Conservation (phyloP, 345 rosid genomes). For the Acer negundo region DNA sequence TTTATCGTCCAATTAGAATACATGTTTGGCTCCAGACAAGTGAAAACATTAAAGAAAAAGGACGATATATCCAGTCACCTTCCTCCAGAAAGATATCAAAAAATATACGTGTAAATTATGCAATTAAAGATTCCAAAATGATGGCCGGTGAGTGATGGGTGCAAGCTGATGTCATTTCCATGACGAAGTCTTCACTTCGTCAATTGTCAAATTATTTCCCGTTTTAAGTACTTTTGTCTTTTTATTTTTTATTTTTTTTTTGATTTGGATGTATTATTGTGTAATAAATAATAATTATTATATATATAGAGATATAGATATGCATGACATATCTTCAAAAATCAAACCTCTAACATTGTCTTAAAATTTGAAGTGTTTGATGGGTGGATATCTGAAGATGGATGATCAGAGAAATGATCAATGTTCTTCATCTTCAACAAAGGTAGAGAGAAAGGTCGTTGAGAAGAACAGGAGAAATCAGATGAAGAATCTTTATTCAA, state of each 20-base stretch:
- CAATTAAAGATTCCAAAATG: neutral
- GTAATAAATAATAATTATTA: too few relatives aligned
- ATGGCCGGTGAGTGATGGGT: too few relatives aligned
- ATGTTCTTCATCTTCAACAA: constrained; percentile 25
- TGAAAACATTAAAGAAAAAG: neutral
- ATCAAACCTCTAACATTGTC: neutral
- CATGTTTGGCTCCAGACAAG: neutral
- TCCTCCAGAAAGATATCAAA: neutral
- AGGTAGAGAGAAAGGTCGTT: constrained; percentile 48
- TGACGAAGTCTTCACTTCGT: too few relatives aligned
- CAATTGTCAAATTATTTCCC: too few relatives aligned
- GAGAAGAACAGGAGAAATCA: constrained; percentile 59
- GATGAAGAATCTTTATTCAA: constrained; percentile 45
- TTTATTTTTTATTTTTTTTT: too few relatives aligned
- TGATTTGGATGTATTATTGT: too few relatives aligned
- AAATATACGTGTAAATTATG: neutral
- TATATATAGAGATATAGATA: neutral
- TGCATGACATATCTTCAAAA: neutral
- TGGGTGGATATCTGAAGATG: neutral
- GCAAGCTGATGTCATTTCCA: too few relatives aligned
- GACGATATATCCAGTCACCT: neutral
- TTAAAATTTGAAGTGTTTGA: neutral
- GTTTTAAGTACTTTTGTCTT: too few relatives aligned
- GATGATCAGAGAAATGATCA: constrained; percentile 19
- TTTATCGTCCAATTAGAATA: neutral